A percentile compares a stretch with the other conserved stretches of the same genome.
These are phyloP conservation scores for Evansstolkia leycettana DNA, from an alignment of 495 filamentous ascomycete species.

Conservation along the genomic window DNA sequence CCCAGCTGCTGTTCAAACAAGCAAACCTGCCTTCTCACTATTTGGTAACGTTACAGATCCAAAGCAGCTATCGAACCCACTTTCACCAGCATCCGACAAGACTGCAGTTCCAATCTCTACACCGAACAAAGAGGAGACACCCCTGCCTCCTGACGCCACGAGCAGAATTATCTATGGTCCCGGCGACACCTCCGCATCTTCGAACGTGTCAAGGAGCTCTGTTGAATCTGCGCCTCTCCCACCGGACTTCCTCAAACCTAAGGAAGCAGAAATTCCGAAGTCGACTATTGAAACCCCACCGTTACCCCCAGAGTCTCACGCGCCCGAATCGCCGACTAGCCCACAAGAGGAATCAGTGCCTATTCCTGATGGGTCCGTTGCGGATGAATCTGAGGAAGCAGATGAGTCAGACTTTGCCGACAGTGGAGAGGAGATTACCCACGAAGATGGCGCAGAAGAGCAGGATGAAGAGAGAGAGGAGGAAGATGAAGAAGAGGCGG, in stretches of 20 bases:
- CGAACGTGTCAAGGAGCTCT: conserved; percentile 40
- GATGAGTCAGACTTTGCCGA: conserved; percentile 20
- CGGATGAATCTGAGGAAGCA: conserved; percentile 13
- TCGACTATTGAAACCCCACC: conserved; percentile 18
- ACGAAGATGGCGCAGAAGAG: conserved; percentile 44
- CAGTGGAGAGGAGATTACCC: conserved; percentile 26
- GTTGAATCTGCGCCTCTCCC: conserved; percentile 34
- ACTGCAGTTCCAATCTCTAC: conserved; percentile 7
- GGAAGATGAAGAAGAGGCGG: conserved; percentile 17
- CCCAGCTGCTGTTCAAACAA: conserved; percentile 18
- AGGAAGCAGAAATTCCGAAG: conserved; percentile 12
- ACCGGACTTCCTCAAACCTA: conserved; percentile 14
- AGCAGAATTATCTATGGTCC: conserved; percentile 52
- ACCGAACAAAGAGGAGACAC: conserved; percentile 38
- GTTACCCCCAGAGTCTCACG: conserved; percentile 25
- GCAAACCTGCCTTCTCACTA: conserved; percentile 22
- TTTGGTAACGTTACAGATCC: conserved; percentile 20
- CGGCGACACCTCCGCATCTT: conserved; percentile 59
- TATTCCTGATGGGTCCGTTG: conserved; percentile 19
- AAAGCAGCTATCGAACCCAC: conserved; percentile 15
- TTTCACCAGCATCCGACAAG: conserved; percentile 27
- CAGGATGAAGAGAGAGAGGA: conserved; percentile 18
- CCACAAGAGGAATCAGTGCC: conserved; percentile 13
- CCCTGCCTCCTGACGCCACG: conserved; percentile 66
- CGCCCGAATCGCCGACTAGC: conserved; percentile 14